These are phyloP conservation scores for Isabelozyma heimii DNA, from an alignment of 805 yeast species.

Conservation along the genomic window DNA sequence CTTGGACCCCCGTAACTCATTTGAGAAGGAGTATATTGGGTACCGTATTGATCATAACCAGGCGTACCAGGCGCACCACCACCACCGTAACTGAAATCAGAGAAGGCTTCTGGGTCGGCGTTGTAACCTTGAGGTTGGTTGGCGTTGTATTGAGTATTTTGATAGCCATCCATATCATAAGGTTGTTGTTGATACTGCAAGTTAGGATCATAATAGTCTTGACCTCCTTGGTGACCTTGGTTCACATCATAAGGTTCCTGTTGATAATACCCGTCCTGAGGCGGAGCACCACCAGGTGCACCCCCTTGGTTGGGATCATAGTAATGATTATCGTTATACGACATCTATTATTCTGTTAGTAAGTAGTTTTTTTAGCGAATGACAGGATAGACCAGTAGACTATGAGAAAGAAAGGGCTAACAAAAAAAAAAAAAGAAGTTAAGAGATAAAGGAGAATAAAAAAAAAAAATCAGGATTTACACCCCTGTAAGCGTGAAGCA, in stretches of 20 bases:
- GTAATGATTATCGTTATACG: slow-evolving; percentile 56
- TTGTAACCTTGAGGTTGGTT: slow-evolving; percentile 24
- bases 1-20: slow-evolving; percentile 83
- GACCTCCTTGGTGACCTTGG: slow-evolving; percentile 16
- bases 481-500: neutral
- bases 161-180: slow-evolving; percentile 47
- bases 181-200: slow-evolving; percentile 50
- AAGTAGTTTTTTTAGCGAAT: neutral
- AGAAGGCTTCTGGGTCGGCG: slow-evolving; percentile 60
- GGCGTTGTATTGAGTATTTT: slow-evolving; percentile 27
- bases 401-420: neutral
- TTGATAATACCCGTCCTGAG: slow-evolving; percentile 30
- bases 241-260: slow-evolving; percentile 23
- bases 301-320: slow-evolving; percentile 45
- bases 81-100: slow-evolving; percentile 63
- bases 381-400: neutral
- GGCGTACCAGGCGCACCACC: slow-evolving; percentile 53
- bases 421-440: slow-evolving; percentile 3
- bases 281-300: slow-evolving; percentile 9
- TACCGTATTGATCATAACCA: slow-evolving; percentile 64
- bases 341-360: slow-evolving; percentile 38
- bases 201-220: slow-evolving; percentile 53
- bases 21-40: slow-evolving; percentile 81
- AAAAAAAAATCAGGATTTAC: neutral
- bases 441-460: neutral